Conservation (phyloP, 1,284 basidiomycete genomes). For the Trichosporon sp. region DNA sequence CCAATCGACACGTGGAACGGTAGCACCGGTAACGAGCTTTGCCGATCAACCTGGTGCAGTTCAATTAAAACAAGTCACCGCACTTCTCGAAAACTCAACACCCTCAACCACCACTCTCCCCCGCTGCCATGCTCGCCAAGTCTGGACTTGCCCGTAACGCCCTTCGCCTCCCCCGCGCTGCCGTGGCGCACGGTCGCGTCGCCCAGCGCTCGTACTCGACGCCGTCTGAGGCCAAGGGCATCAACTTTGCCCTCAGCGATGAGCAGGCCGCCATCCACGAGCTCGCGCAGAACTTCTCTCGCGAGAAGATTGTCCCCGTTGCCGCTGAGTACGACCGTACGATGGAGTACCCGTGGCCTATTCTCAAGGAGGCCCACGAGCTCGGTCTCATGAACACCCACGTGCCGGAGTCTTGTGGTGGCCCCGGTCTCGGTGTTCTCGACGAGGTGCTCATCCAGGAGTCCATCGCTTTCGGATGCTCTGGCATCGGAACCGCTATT, state of each 20-base stretch:
- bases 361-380: conserved; percentile 55
- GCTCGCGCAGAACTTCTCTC: conserved; percentile 52
- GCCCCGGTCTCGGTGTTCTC: conserved; percentile 53
- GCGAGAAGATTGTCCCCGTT: conserved; percentile 54
- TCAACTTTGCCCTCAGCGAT: conserved; percentile 38
- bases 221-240: neutral
- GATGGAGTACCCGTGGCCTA: conserved; percentile 55
- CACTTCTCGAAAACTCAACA: neutral
- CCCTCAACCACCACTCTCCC: neutral
- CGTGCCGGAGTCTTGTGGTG: conserved; percentile 45
- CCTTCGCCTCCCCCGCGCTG: neutral
- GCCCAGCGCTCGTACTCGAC: neutral
- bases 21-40: neutral
- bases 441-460: conserved; percentile 54
- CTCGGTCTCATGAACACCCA: conserved; percentile 53
- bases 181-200: neutral
- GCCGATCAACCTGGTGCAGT: neutral
- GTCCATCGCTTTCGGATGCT: conserved; percentile 30
- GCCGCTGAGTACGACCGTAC: conserved; percentile 53
- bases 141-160: neutral
- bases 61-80: neutral
- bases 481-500: conserved; percentile 51
- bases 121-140: conserved; percentile 4
- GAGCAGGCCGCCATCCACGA: conserved; percentile 49
- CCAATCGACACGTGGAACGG: neutral